Evolutionary conservation across 2,329 filamentous ascomycete species (phyloP).

Genomic region (Sporothrix mexicana): DNA sequence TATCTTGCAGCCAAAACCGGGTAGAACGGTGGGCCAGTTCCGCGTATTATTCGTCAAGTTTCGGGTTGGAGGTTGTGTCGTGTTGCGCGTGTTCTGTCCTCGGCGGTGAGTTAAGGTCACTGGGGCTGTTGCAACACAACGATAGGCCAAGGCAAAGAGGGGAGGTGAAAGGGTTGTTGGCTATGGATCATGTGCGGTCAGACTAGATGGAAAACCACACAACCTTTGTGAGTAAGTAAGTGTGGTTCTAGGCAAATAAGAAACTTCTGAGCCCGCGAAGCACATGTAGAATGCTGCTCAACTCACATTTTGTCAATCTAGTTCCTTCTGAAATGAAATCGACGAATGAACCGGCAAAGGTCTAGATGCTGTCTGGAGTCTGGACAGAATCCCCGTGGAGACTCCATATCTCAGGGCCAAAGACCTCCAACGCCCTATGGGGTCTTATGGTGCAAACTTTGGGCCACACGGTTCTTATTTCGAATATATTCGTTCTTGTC

Average conservation of each 20-base stretch:
- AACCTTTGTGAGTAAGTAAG: no score
- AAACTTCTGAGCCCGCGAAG: no score
- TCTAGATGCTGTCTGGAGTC: slow-evolving; percentile 4
- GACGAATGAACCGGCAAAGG: background rate
- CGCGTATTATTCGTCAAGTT: slow-evolving; percentile 17
- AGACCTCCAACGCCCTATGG: slow-evolving; percentile 16
- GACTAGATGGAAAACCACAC: no score
- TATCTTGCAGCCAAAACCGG: background rate
- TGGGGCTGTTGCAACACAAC: slow-evolving; percentile 4
- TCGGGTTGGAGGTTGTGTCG: background rate
- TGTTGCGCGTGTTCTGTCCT: background rate
- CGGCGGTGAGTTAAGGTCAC: background rate
- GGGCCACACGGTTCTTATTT: background rate
- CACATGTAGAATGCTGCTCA: background rate
- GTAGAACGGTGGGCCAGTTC: background rate
- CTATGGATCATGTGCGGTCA: background rate
- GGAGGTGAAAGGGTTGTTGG: no score
- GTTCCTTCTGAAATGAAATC: background rate
- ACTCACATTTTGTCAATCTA: no score
- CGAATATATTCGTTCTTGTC: background rate
- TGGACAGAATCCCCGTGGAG: slow-evolving; percentile 1
- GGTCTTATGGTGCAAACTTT: background rate
- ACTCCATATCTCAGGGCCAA: slow-evolving; percentile 9
- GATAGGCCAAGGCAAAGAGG: no score
- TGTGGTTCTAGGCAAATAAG: no score